Percentiles rank a stretch among this genome's conserved stretches.
Conservation (phyloP, 805 yeast species). For the Ogataea neopini region DNA sequence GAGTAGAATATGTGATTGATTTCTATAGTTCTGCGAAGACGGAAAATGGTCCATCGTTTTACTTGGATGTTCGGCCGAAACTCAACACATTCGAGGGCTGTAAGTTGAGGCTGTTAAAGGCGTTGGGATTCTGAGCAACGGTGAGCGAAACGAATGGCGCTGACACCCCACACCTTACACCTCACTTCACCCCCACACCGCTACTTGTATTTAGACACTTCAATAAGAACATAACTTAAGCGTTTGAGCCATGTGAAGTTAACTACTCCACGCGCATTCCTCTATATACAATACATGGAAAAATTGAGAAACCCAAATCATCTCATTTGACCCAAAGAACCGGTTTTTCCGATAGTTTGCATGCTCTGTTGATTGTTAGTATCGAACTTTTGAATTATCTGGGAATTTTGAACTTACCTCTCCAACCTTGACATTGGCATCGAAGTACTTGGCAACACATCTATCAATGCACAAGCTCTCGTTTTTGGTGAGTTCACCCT, state of each 20-base stretch:
- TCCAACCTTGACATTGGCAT: slow-evolving; percentile 91
- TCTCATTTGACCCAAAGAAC: slow-evolving; percentile 30
- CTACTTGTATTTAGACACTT: background rate
- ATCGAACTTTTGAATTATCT: background rate
- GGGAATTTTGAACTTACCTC: slow-evolving; percentile 41
- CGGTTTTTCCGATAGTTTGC: slow-evolving; percentile 41
- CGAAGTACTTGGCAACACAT: slow-evolving; percentile 94
- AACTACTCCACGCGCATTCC: slow-evolving; percentile 1
- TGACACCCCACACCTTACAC: background rate
- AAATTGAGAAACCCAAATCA: background rate
- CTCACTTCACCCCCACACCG: background rate
- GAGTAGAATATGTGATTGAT: slow-evolving; percentile 89
- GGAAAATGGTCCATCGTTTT: slow-evolving; percentile 52
- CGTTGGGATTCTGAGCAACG: slow-evolving; percentile 48
- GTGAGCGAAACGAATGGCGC: background rate
- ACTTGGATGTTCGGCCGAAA: slow-evolving; percentile 90
- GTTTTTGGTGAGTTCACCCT: slow-evolving; percentile 72
- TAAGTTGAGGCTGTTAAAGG: slow-evolving; percentile 61
- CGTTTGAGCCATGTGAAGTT: background rate
- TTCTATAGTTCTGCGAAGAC: slow-evolving; percentile 66
- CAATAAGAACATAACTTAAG: background rate
- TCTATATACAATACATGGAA: slow-evolving; percentile 13
- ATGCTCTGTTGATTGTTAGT: slow-evolving; percentile 27
- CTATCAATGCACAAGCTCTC: slow-evolving; percentile 91
- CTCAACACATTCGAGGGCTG: slow-evolving; percentile 79